Evolutionary conservation across 345 rosid species (phyloP).

Genomic region (Moricandia moricandioides): DNA sequence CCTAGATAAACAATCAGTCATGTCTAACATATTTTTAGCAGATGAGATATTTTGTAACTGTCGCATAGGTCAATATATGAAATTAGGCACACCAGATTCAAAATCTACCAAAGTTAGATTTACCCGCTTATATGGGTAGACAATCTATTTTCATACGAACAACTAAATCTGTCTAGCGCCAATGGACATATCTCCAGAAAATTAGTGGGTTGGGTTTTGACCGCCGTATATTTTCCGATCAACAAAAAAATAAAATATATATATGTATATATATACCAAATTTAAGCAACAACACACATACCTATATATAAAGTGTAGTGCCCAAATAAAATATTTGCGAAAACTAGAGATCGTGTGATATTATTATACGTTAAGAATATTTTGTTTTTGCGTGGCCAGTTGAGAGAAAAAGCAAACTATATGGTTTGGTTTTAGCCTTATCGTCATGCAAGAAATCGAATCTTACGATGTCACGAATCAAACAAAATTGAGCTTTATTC

Average conservation of each 20-base stretch:
- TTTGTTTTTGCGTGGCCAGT: slow-evolving; percentile 1
- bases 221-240: no score
- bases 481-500: slow-evolving; percentile 30
- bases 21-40: background rate
- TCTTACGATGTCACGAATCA: slow-evolving; percentile 8
- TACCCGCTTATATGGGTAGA: no score
- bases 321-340: background rate
- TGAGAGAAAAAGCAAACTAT: slow-evolving; percentile 2
- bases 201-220: no score
- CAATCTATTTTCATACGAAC: no score
- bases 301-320: background rate
- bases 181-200: no score
- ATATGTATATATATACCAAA: no score
- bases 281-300: no score
- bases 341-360: slow-evolving; percentile 10
- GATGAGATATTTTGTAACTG: background rate
- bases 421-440: slow-evolving; percentile 14
- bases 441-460: slow-evolving; percentile 21
- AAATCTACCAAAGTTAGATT: no score
- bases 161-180: no score
- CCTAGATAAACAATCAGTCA: background rate
- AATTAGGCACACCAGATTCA: background rate
- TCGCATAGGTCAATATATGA: background rate
- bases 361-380: background rate
- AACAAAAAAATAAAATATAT: no score